These are phyloP conservation scores for Ceratocystis albifundus DNA, from an alignment of 2,329 filamentous ascomycete species.

Conservation along the genomic window DNA sequence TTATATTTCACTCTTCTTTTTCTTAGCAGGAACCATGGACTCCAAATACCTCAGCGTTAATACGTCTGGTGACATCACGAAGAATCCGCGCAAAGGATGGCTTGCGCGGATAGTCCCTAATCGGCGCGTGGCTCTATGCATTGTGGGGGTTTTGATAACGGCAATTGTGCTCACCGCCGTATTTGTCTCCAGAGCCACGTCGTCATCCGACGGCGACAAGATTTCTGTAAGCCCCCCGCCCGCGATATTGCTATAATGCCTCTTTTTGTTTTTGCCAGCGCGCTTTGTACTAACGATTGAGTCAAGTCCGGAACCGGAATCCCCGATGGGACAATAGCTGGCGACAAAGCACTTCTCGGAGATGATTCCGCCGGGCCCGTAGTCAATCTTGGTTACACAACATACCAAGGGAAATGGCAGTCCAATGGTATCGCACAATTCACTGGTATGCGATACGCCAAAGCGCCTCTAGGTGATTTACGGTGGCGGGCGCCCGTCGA, in stretches of 20 bases:
- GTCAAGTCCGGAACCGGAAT: constrained; percentile 12
- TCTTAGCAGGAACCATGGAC: background rate
- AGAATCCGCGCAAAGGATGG: background rate
- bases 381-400: constrained; percentile 4
- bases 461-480: constrained; percentile 31
- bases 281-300: background rate
- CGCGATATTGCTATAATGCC: no score
- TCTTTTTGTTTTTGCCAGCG: background rate
- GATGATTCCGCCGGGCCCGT: constrained; percentile 3
- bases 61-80: background rate
- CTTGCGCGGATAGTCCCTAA: background rate
- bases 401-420: constrained; percentile 16
- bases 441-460: constrained; percentile 32
- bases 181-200: background rate
- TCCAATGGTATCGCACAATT: constrained; percentile 25
- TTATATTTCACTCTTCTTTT: background rate
- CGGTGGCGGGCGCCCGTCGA: constrained; percentile 33
- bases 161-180: constrained; percentile 1
- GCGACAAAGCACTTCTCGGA: constrained; percentile 11
- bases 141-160: background rate
- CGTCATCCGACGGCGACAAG: background rate
- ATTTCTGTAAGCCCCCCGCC: background rate
- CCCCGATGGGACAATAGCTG: constrained; percentile 1
- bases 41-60: background rate
- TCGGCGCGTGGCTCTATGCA: background rate